phyloP scores from a whole-genome alignment of 805 yeast species.

The Metahyphopichia silvanorum region DNA sequence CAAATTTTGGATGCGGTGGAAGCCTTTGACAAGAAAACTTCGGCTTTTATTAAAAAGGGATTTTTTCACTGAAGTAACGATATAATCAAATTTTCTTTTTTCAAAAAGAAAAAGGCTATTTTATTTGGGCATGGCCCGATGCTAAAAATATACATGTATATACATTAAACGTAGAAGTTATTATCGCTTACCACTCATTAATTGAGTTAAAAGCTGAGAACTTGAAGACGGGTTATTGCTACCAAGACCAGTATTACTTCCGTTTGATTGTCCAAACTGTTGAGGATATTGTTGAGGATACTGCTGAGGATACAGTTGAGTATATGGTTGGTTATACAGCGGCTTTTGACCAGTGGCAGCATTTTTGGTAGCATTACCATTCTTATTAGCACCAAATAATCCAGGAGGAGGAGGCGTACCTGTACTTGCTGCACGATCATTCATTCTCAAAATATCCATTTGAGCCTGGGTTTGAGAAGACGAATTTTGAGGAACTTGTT shows the following conservation, averaged over 20 bases:
- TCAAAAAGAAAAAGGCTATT: too few species aligned
- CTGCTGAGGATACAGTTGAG: neutral
- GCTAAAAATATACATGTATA: too few species aligned
- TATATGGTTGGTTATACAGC: constrained; percentile 1
- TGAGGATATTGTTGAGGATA: constrained; percentile 9
- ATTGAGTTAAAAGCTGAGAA: constrained; percentile 77
- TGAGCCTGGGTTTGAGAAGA: constrained; percentile 17
- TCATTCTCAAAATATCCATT: constrained; percentile 23
- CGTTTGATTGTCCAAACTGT: constrained; percentile 8
- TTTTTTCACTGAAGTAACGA: too few species aligned
- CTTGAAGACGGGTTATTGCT: constrained; percentile 56
- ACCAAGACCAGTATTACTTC: constrained; percentile 11
- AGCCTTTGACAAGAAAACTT: too few species aligned
- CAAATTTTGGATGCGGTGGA: too few species aligned
- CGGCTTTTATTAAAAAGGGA: too few species aligned
- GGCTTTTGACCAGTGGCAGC: neutral
- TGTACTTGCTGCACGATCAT: constrained; percentile 32
- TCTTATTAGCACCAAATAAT: constrained; percentile 37
- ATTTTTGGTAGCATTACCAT: too few species aligned
- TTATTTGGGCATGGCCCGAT: too few species aligned
- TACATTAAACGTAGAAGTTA: too few species aligned
- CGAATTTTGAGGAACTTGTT: constrained; percentile 8
- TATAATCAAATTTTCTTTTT: too few species aligned
- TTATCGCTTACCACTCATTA: constrained; percentile 73
- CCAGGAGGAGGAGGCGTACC: constrained; percentile 78